Evolutionary conservation across 148 eudicot species (phyloP).

Genomic region (Rhododendron vialii): DNA sequence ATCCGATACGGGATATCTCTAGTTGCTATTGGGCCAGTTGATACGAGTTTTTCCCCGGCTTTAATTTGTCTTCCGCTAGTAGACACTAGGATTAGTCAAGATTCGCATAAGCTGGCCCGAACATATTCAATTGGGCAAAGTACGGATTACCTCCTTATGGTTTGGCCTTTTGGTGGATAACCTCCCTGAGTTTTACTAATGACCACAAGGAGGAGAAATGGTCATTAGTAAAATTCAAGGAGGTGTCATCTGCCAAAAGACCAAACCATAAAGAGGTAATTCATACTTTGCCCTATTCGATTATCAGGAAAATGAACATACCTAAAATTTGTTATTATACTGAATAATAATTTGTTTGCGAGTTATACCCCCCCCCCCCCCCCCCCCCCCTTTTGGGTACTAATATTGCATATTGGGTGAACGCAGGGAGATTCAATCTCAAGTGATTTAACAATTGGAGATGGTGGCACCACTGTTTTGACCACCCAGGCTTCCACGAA

Average conservation of each 20-base stretch:
- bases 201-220: no score
- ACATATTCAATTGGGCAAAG: neutral
- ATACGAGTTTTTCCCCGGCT: neutral
- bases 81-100: neutral
- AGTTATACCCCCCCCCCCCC: neutral
- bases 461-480: slow-evolving; percentile 79
- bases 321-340: neutral
- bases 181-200: no score
- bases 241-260: no score
- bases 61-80: neutral
- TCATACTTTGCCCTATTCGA: no score
- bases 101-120: neutral
- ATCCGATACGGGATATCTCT: neutral
- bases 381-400: neutral
- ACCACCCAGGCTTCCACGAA: slow-evolving; percentile 97
- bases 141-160: no score
- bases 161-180: no score
- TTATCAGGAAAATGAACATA: neutral
- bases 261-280: no score
- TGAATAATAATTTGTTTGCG: slow-evolving; percentile 6
- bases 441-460: slow-evolving; percentile 60
- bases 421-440: slow-evolving; percentile 69
- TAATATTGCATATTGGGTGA: neutral
- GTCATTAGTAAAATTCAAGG: no score
- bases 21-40: neutral